phyloP scores from a whole-genome alignment of 108 stramenopile genomes.

The Conticribra guillardii region DNA sequence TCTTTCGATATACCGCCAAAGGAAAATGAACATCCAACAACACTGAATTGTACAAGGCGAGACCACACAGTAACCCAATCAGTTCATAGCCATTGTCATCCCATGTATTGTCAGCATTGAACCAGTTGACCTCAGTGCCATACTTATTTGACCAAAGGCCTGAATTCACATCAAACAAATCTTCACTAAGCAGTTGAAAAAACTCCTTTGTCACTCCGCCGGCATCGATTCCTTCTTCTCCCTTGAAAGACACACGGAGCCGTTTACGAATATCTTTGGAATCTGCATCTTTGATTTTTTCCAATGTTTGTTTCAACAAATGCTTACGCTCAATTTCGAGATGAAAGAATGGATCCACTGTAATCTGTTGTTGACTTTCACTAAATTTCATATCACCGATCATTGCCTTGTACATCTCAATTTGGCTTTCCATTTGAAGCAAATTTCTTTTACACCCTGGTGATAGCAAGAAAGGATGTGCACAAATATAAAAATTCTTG shows the following conservation, averaged over 20 bases:
- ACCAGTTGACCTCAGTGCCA: constrained; percentile 83
- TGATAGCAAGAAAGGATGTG: constrained; percentile 64
- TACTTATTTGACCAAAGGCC: constrained; percentile 84
- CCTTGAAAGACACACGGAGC: constrained; percentile 80
- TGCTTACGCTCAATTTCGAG: constrained; percentile 77
- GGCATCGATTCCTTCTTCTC: constrained; percentile 95
- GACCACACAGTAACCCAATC: constrained; percentile 84
- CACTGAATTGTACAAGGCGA: constrained; percentile 92
- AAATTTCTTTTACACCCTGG: constrained; percentile 68
- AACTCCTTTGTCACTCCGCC: constrained; percentile 97
- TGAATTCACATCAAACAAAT: constrained; percentile 86
- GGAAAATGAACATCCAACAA: constrained; percentile 91
- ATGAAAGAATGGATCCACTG: constrained; percentile 65
- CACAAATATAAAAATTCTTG: constrained; percentile 61
- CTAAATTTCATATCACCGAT: constrained; percentile 38
- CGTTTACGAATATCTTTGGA: constrained; percentile 73
- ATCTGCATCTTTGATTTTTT: constrained; percentile 59
- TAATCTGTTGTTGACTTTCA: constrained; percentile 35
- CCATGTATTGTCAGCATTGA: constrained; percentile 87
- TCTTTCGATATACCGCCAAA: constrained; percentile 85
- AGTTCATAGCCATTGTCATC: constrained; percentile 81
- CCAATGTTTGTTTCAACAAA: constrained; percentile 67
- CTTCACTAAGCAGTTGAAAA: constrained; percentile 85
- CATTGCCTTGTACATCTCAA: constrained; percentile 69
- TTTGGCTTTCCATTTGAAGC: constrained; percentile 69